These are phyloP conservation scores for Hortiboletus rubellus DNA, from an alignment of 1,284 basidiomycete species.

Conservation along the genomic window DNA sequence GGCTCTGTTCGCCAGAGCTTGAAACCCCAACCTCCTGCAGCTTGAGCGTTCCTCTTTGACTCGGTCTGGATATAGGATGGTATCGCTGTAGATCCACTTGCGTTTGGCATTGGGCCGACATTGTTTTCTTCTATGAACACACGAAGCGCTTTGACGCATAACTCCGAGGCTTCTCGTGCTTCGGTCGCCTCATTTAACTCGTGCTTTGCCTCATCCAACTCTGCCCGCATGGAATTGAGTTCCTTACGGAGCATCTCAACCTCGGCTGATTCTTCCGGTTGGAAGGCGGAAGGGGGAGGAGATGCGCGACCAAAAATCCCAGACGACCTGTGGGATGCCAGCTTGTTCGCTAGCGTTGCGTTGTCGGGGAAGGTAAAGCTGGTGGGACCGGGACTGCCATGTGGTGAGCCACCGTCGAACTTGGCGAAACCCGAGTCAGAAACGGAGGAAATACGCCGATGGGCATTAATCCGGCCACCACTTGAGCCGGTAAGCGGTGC, in stretches of 20 bases:
- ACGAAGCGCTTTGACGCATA: slow-evolving; percentile 76
- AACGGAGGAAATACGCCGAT: slow-evolving; percentile 69
- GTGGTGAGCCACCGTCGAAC: slow-evolving; percentile 32
- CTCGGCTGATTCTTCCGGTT: slow-evolving; percentile 41
- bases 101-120: slow-evolving; percentile 42
- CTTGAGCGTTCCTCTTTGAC: slow-evolving; percentile 35
- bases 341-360: slow-evolving; percentile 22
- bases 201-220: slow-evolving; percentile 62
- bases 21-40: slow-evolving; percentile 51
- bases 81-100: slow-evolving; percentile 13
- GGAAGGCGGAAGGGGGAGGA: slow-evolving; percentile 40
- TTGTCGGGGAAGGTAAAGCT: slow-evolving; percentile 24
- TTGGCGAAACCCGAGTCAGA: slow-evolving; percentile 49
- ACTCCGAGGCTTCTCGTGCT: slow-evolving; percentile 84
- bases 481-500: slow-evolving; percentile 61
- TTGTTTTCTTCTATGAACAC: slow-evolving; percentile 83
- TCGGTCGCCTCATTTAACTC: slow-evolving; percentile 79
- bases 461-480: slow-evolving; percentile 47
- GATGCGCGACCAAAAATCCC: slow-evolving; percentile 52
- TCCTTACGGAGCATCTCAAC: slow-evolving; percentile 63
- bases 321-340: slow-evolving; percentile 39
- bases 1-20: slow-evolving; percentile 62
- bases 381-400: slow-evolving; percentile 37
- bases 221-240: slow-evolving; percentile 53
- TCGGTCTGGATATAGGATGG: slow-evolving; percentile 40